Conservation (phyloP, 306 rosid genomes). For the Castanea sativa region DNA sequence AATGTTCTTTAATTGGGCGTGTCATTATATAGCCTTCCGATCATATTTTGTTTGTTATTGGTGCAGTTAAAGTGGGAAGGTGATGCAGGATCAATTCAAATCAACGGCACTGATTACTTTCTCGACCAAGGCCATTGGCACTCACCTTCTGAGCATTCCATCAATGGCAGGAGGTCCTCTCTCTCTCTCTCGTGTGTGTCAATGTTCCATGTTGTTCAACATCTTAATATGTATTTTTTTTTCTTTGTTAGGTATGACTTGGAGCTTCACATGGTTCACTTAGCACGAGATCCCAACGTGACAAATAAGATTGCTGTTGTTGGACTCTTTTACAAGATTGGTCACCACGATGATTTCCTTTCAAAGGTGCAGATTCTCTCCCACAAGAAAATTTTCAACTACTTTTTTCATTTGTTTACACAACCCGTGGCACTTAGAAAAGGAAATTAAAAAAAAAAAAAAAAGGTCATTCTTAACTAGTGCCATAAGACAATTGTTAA, state of each 20-base stretch:
- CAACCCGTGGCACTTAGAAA: background rate
- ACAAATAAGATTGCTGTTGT: slow-evolving; percentile 42
- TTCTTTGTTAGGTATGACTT: slow-evolving; percentile 50
- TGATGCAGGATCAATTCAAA: slow-evolving; percentile 49
- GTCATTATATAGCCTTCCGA: too few species aligned
- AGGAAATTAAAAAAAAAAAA: background rate
- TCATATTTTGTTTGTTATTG: background rate
- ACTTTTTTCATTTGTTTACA: background rate
- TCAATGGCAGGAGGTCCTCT: slow-evolving; percentile 57
- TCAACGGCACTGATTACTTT: slow-evolving; percentile 53
- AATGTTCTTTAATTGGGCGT: too few species aligned
- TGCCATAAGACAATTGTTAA: too few species aligned
- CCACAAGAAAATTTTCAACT: too few species aligned
- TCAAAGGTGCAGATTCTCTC: slow-evolving; percentile 34
- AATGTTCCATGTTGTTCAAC: background rate
- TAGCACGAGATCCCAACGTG: slow-evolving; percentile 17
- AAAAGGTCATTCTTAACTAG: too few species aligned
- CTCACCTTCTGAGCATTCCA: slow-evolving; percentile 73
- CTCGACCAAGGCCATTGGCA: slow-evolving; percentile 78
- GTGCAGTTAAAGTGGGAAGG: slow-evolving; percentile 51
- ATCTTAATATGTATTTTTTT: background rate
- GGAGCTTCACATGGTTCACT: slow-evolving; percentile 80
- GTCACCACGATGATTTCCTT: slow-evolving; percentile 47
- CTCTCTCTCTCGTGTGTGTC: background rate
- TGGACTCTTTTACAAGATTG: slow-evolving; percentile 52